Conservation (phyloP, 768 basidiomycete species). For the Favolaschia claudopus region DNA sequence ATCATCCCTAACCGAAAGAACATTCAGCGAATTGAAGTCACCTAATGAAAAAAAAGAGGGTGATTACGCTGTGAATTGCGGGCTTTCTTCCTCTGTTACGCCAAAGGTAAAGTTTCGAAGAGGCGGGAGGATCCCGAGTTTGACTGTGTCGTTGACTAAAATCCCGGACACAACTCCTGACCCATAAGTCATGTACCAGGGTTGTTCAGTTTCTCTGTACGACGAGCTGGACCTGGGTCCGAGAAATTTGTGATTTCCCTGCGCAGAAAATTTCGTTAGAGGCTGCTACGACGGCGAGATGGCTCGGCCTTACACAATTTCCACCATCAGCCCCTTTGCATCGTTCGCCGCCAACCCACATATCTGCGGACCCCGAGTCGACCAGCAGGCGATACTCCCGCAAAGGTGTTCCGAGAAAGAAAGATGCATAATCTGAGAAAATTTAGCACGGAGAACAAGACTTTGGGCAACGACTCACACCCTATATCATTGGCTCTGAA, state of each 20-base stretch:
- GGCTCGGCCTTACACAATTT: conserved; percentile 25
- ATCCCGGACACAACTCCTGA: conserved; percentile 66
- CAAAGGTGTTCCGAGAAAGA: conserved; percentile 56
- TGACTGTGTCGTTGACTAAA: conserved; percentile 63
- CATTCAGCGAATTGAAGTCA: neutral
- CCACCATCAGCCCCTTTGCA: conserved; percentile 46
- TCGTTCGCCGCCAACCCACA: conserved; percentile 61
- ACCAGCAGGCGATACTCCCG: conserved; percentile 57
- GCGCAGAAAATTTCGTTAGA: neutral
- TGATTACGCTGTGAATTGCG: conserved; percentile 56
- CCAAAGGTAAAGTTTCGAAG: conserved; percentile 68
- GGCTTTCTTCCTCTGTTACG: conserved; percentile 59
- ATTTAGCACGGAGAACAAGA: neutral
- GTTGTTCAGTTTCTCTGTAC: conserved; percentile 54
- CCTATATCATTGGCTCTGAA: conserved; percentile 58
- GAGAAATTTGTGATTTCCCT: conserved; percentile 66
- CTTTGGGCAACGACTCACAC: conserved; percentile 38
- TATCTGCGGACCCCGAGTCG: conserved; percentile 70
- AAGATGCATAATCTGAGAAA: conserved; percentile 37
- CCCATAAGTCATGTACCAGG: conserved; percentile 65
- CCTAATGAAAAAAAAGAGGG: neutral
- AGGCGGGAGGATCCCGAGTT: conserved; percentile 60
- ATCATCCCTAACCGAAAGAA: conserved; percentile 30
- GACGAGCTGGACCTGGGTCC: conserved; percentile 63
- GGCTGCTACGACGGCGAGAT: neutral